Evolutionary conservation across 2,329 filamentous ascomycete species (phyloP).

Genomic region (Massarina eburnea): DNA sequence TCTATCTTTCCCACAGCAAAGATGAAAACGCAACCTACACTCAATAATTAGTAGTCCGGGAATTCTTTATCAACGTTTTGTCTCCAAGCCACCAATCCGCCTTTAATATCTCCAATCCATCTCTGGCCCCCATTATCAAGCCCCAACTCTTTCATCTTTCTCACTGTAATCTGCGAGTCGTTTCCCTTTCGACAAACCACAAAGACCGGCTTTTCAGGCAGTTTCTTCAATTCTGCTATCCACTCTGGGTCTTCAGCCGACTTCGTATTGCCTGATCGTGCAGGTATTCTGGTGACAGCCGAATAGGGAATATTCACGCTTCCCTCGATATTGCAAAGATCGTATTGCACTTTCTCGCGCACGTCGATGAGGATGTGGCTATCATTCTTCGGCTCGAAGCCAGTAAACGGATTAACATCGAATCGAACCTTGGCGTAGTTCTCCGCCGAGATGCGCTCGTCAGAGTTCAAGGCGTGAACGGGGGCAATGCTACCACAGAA

Average conservation of each 20-base stretch:
- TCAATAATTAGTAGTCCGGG: conserved; percentile 60
- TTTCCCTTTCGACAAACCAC: conserved; percentile 75
- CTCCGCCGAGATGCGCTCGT: conserved; percentile 68
- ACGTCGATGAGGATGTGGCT: conserved; percentile 75
- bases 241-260: conserved; percentile 23
- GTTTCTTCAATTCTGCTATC: conserved; percentile 28
- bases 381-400: conserved; percentile 28
- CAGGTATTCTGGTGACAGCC: conserved; percentile 43
- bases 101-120: conserved; percentile 70
- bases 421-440: conserved; percentile 56
- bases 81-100: conserved; percentile 74
- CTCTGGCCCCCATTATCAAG: conserved; percentile 55
- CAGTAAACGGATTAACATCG: conserved; percentile 37
- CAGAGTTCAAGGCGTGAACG: conserved; percentile 58
- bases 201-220: conserved; percentile 59
- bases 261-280: not conserved
- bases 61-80: conserved; percentile 62
- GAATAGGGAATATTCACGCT: conserved; percentile 76
- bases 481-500: conserved; percentile 73
- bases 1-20: too few species aligned
- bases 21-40: too few species aligned
- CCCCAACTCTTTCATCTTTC: conserved; percentile 65
- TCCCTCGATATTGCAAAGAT: conserved; percentile 73
- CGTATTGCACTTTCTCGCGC: conserved; percentile 80
- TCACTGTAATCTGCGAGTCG: conserved; percentile 72